Base-by-base conservation (phyloP, 257 asterid genomes). In the Lavandula angustifolia region DNA sequence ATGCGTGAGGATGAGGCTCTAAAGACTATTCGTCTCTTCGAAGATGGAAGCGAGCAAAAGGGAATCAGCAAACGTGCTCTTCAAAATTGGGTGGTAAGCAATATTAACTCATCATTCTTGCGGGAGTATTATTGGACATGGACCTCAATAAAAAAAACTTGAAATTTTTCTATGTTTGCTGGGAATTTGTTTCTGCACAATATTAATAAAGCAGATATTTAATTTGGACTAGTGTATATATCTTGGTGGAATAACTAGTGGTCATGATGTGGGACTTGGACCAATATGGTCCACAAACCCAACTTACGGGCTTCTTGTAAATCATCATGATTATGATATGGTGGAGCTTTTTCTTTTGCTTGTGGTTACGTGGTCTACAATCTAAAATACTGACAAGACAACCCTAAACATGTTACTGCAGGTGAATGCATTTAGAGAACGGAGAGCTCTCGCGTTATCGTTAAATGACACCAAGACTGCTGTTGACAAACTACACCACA, bases 381-480 rank as follows among this genome's bases (percentile, higher is more conserved):
- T 6, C 42, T 37, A 37, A 35, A 32, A 22, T 13, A 33, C 12
- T 6, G 44, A 35, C 9, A 32, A 32, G 22, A n/a, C 60, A 64
- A 35, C 33, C n/a, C n/a, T n/a, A 37, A 37, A 9, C 7, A 37
- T 4, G 42, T 16, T 38, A 14, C 49, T 31, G 3, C 80, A 94
- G 99, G 96, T 94, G 5, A 84, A 83, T 72, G 97, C 80, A 31
- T 94, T 90, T 73, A 77, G 97, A 74, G 99, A 90, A 47, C 76
- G 97, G 29, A 79, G 95, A 65, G 99, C 96, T 49, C 94, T 94
- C 48, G 97, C 97, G 11, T 72, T 90, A 72, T 85, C 99, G 32
- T 72, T 94, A n/a, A 82, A 94, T 43, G 99, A 94, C 86, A 94
- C 99, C 1, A 94, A 90, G 81, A 94, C 97, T 3, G 97, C 95